Evolutionary conservation across 1,284 basidiomycete species (phyloP).

Genomic region (Farysia itapuensis): DNA sequence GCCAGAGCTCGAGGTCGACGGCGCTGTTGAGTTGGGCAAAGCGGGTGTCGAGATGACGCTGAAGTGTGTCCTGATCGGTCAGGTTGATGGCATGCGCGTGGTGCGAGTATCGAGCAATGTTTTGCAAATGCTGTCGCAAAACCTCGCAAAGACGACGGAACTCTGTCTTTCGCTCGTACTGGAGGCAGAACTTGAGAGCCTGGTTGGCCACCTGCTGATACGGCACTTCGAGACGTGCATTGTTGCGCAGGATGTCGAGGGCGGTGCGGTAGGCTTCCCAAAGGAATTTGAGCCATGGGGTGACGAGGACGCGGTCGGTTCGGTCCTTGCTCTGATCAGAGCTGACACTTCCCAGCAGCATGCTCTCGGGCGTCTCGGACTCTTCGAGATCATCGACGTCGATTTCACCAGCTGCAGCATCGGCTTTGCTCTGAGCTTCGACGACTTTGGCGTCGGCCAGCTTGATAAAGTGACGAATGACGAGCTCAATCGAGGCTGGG

Average conservation of each 20-base stretch:
- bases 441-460: conserved; percentile 76
- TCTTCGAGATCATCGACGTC: conserved; percentile 63
- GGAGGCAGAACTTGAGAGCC: conserved; percentile 94
- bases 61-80: conserved; percentile 90
- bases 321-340: conserved; percentile 91
- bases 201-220: conserved; percentile 98
- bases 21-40: conserved; percentile 98
- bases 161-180: conserved; percentile 91
- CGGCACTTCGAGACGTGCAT: conserved; percentile 86
- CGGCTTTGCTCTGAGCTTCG: conserved; percentile 56
- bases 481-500: conserved; percentile 86
- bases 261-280: conserved; percentile 98
- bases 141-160: conserved; percentile 97
- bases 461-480: conserved; percentile 85
- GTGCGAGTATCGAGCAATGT: conserved; percentile 92
- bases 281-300: conserved; percentile 95
- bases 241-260: conserved; percentile 95
- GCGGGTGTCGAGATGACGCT: conserved; percentile 95
- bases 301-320: conserved; percentile 91
- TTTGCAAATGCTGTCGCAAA: conserved; percentile 88
- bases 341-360: conserved; percentile 81
- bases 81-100: conserved; percentile 98
- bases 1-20: conserved; percentile 98
- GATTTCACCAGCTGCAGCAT: conserved; percentile 56
- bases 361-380: conserved; percentile 87